phyloP scores from a whole-genome alignment of 345 rosid species.

The Trapa incisa region DNA sequence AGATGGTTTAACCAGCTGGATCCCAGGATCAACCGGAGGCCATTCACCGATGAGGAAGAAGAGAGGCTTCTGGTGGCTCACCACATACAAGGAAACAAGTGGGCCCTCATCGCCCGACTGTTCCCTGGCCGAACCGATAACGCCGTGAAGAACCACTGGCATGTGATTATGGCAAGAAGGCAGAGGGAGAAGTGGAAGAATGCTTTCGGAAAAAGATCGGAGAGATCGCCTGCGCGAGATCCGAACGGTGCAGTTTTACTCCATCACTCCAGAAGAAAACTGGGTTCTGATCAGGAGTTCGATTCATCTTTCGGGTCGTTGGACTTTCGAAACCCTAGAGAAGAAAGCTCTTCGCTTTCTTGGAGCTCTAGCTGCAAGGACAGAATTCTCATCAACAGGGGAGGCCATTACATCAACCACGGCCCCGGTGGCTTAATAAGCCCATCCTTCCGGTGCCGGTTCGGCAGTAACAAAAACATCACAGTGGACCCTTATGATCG shows the following conservation, averaged over 20 bases:
- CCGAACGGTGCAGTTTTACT: neutral
- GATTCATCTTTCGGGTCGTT: conserved; percentile 3
- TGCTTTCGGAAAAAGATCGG: conserved; percentile 28
- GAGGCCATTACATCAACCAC: neutral
- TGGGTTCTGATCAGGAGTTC: neutral
- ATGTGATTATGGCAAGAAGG: conserved; percentile 45
- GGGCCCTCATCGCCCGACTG: conserved; percentile 41
- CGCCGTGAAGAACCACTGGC: conserved; percentile 53
- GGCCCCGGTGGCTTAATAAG: neutral
- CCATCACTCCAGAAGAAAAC: conserved; percentile 4
- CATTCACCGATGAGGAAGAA: conserved; percentile 45
- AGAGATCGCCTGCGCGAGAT: conserved; percentile 6
- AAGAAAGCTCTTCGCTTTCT: conserved; percentile 15
- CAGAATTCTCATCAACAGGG: neutral
- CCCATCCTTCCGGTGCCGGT: neutral
- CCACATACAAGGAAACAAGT: conserved; percentile 38
- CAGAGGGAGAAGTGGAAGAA: conserved; percentile 33
- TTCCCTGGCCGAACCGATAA: conserved; percentile 52
- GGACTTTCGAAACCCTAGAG: conserved; percentile 3
- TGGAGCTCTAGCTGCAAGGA: conserved; percentile 23
- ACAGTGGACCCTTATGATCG: conserved; percentile 5
- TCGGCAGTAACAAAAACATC: conserved; percentile 5
- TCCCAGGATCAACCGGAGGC: conserved; percentile 41
- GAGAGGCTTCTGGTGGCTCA: conserved; percentile 39
- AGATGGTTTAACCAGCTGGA: conserved; percentile 54